Conservation (phyloP, 106 monocot genomes). For the Platanthera guangdongensis region DNA sequence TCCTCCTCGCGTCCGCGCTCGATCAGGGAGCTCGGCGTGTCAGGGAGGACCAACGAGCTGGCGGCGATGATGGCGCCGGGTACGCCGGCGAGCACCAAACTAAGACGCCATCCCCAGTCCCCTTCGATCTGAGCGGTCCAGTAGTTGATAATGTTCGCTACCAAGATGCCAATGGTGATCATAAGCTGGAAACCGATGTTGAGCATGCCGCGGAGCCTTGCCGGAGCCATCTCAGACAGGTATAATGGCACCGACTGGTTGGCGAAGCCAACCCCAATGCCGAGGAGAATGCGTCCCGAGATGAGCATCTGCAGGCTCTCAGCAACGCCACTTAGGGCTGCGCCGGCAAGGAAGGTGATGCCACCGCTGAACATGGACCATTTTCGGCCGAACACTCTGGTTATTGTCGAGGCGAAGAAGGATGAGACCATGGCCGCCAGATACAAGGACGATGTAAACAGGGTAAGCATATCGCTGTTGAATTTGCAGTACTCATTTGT, state of each 20-base stretch:
- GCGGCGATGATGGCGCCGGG: constrained; percentile 28
- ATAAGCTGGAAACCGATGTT: constrained; percentile 43
- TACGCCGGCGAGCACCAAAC: constrained; percentile 28
- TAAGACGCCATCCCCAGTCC: constrained; percentile 33
- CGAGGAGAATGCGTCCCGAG: constrained; percentile 13
- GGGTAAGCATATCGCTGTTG: constrained; percentile 1
- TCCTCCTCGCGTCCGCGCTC: constrained; percentile 25
- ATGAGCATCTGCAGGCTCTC: constrained; percentile 26
- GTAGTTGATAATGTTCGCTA: constrained; percentile 38
- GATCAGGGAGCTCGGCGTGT: constrained; percentile 41
- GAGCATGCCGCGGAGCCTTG: constrained; percentile 25
- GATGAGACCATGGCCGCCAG: constrained; percentile 27
- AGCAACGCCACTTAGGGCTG: constrained; percentile 29
- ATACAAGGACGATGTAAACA: constrained; percentile 38
- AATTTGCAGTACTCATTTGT: constrained; percentile 24
- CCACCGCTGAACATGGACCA: constrained; percentile 36
- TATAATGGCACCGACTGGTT: constrained; percentile 42
- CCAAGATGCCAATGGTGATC: constrained; percentile 37
- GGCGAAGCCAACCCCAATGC: constrained; percentile 16
- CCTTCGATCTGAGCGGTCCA: constrained; percentile 25
- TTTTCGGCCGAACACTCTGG: constrained; percentile 19
- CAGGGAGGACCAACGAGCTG: constrained; percentile 33
- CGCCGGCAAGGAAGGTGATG: constrained; percentile 25
- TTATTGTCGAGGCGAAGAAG: constrained; percentile 28
- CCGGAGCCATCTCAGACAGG: constrained; percentile 40